Evolutionary conservation across 177 flowering plant genomes (phyloP).

Genomic region (Vitis hybrid): DNA sequence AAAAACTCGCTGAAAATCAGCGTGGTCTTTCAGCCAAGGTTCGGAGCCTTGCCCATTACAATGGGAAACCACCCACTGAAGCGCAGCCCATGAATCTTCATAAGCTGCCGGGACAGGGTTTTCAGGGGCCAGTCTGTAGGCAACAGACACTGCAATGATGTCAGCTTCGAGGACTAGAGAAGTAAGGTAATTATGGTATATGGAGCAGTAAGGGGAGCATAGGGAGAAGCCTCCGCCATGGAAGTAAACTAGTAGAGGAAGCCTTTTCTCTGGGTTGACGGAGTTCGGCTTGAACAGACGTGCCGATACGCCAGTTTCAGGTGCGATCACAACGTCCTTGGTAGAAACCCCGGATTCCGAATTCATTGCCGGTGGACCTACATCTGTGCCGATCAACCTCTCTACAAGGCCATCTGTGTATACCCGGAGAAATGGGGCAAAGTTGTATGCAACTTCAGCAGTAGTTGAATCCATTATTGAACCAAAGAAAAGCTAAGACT

Average conservation of each 20-base stretch:
- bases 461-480: conserved; percentile 2
- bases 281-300: conserved; percentile 23
- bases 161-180: conserved; percentile 11
- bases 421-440: conserved; percentile 5
- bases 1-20: conserved; percentile 30
- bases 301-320: conserved; percentile 21
- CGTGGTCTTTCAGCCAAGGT: conserved; percentile 29
- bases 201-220: conserved; percentile 22
- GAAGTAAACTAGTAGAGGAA: conserved; percentile 28
- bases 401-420: conserved; percentile 20
- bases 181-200: conserved; percentile 17
- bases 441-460: conserved; percentile 2
- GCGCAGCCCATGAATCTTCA: conserved; percentile 16
- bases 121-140: conserved; percentile 19
- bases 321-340: conserved; percentile 32
- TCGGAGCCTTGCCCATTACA: neutral
- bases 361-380: conserved; percentile 22
- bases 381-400: conserved; percentile 4
- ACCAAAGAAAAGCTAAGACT: too few species aligned
- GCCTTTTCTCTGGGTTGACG: conserved; percentile 7
- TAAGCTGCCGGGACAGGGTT: conserved; percentile 11
- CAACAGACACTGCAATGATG: conserved; percentile 19
- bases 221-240: conserved; percentile 50
- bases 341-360: conserved; percentile 23
- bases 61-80: conserved; percentile 11